Evolutionary conservation across 2,329 filamentous ascomycete species (phyloP), one percentile per base, ranked within the genome.

Genomic region (Clathrospora elynae): DNA sequence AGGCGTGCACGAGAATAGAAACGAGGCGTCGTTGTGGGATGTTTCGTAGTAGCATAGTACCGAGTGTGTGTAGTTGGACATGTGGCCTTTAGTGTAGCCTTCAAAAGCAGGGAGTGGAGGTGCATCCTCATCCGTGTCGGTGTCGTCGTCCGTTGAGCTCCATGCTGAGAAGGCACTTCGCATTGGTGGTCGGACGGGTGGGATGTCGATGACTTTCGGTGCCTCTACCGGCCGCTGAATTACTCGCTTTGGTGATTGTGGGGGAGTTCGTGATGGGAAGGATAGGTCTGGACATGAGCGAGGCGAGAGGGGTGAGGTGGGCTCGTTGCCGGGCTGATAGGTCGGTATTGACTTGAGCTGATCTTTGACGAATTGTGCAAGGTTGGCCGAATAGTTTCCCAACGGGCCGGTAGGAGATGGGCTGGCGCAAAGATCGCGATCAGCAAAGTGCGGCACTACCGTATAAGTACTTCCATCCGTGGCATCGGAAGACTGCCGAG

Each of bases 141-240:
- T 58, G 5, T 62, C 65, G 10, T 68, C 67, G 29, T 67, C 66
- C 1, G 66, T 61, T 3, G 67, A 68, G 45, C 67, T 70, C 67
- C 67, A 70, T 1, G 57, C 66, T 9, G 67, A 70, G 37, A 70
- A 70, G 7, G 60, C 57, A 35, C 67, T 70, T 32, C 51, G 54
- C 38, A 66, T 40, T 2, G 67, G 67, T 20, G 67, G 64, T 18
- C 63, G 57, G 5, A 68, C 38, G 6, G 59, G 56, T 6, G 66
- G 66, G 6, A 68, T 68, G 10, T 55, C 48, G 8, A 68, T 62
- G 12, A 55, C 17, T n/a, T 47, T 45, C 5, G 59, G 64, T 25
- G 51, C 53, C 2, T 61, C 62, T 6, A 41, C 14, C 3, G 50
- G 54, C 16, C 57, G 56, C 31, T 51, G 44, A 20, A 42, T 34